Evolutionary conservation across 1,139 yeast species (phyloP).

Genomic region (Magnusiomyces suaveolens): DNA sequence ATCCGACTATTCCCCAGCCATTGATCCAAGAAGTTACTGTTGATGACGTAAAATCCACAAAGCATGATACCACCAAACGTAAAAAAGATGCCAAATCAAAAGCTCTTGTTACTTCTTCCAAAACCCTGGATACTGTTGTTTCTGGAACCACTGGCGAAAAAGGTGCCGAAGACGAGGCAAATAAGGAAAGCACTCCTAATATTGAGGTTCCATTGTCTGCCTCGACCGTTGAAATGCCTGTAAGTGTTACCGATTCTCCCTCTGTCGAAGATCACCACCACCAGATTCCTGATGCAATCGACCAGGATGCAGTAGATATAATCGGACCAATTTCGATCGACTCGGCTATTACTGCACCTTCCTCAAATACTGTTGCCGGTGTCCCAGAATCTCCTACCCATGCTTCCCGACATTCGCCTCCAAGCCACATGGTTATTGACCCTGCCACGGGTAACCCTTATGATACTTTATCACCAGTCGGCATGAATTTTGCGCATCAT

Average conservation of each 20-base stretch:
- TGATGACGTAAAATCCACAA: background rate
- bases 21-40: conserved; percentile 7
- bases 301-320: background rate
- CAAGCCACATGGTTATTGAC: conserved; percentile 3
- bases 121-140: conserved; percentile 16
- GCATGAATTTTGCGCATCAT: conserved; percentile 20
- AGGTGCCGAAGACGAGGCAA: background rate
- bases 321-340: background rate
- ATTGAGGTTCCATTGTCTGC: background rate
- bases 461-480: background rate
- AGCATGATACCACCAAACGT: conserved; percentile 12
- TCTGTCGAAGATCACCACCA: background rate
- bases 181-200: too few relatives aligned
- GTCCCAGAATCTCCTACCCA: background rate
- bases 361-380: background rate
- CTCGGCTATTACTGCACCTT: background rate
- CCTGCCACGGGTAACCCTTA: conserved; percentile 2
- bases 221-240: background rate
- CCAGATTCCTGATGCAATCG: background rate
- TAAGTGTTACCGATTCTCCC: too few relatives aligned
- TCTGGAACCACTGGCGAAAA: background rate
- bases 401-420: background rate
- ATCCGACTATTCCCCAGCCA: conserved; percentile 16
- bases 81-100: conserved; percentile 11
- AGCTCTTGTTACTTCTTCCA: too few relatives aligned